These are phyloP conservation scores for Phyllosticta paracitricarpa DNA, from an alignment of 2,329 filamentous ascomycete species.

Conservation along the genomic window DNA sequence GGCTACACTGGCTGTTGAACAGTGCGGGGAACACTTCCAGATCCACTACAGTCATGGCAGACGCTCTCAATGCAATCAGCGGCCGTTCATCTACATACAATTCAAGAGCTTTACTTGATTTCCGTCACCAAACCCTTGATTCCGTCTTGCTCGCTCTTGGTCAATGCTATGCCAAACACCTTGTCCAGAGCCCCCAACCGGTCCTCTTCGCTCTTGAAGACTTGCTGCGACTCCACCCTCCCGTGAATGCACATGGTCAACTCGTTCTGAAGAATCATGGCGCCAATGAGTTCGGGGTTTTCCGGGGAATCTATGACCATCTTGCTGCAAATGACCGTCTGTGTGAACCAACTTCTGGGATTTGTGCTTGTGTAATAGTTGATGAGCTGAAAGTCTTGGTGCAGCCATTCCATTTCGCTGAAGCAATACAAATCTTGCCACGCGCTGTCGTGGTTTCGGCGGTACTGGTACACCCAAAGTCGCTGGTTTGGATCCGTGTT, in stretches of 20 bases:
- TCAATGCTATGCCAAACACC: slow-evolving; percentile 35
- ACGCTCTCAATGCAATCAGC: neutral
- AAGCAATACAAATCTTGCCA: slow-evolving; percentile 59
- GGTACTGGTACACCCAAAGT: slow-evolving; percentile 35
- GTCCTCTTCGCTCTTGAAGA: slow-evolving; percentile 34
- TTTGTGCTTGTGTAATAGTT: slow-evolving; percentile 27
- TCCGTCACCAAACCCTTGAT: slow-evolving; percentile 28
- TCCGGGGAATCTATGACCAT: slow-evolving; percentile 39
- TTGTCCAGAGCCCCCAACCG: slow-evolving; percentile 34
- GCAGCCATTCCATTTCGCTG: slow-evolving; percentile 32
- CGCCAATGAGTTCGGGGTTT: slow-evolving; percentile 27
- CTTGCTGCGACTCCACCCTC: slow-evolving; percentile 29
- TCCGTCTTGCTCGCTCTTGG: slow-evolving; percentile 25
- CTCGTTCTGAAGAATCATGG: slow-evolving; percentile 31
- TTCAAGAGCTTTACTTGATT: slow-evolving; percentile 13
- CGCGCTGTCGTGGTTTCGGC: slow-evolving; percentile 27
- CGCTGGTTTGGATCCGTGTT: slow-evolving; percentile 28
- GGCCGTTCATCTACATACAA: neutral
- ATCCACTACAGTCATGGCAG: neutral
- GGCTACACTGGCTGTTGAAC: neutral
- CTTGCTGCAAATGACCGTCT: slow-evolving; percentile 34
- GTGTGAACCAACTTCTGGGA: slow-evolving; percentile 23
- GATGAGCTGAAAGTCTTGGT: slow-evolving; percentile 23
- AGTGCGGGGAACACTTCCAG: neutral
- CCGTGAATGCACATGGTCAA: slow-evolving; percentile 38